These are phyloP conservation scores for Mallotus japonicus DNA, from an alignment of 441 rosid genomes.

Conservation along the genomic window DNA sequence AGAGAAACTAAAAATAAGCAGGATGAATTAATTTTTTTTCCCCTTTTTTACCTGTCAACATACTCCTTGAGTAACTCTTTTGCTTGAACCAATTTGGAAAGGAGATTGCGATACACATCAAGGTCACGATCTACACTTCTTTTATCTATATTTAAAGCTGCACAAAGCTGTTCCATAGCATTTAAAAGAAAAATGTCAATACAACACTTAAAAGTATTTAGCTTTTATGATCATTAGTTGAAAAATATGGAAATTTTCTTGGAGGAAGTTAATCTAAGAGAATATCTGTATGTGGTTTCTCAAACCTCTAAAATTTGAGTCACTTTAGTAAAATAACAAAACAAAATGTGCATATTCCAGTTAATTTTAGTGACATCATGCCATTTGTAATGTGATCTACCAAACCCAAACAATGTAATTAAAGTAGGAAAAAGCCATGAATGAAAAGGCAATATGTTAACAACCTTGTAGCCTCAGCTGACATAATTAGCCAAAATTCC, in stretches of 20 bases:
- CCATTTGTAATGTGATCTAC: not conserved
- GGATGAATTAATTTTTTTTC: not conserved
- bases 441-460: not conserved
- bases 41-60: slow-evolving; percentile 65
- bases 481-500: not conserved
- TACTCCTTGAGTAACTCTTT: slow-evolving; percentile 94
- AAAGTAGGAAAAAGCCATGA: not conserved
- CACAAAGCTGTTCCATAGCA: slow-evolving; percentile 68
- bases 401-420: not conserved
- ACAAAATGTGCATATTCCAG: no score
- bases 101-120: slow-evolving; percentile 91
- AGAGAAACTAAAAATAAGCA: not conserved
- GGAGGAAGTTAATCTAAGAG: slow-evolving; percentile 13
- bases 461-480: not conserved
- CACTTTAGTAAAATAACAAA: not conserved
- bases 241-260: not conserved
- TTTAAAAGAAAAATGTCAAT: slow-evolving; percentile 25
- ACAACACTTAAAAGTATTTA: slow-evolving; percentile 1
- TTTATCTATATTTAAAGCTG: slow-evolving; percentile 78
- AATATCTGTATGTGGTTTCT: no score
- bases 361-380: not conserved
- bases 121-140: slow-evolving; percentile 95
- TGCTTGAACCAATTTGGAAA: slow-evolving; percentile 94
- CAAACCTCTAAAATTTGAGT: not conserved
- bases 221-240: not conserved